Percentiles rank a stretch among this genome's conserved stretches.
Evolutionary conservation across 306 rosid genomes (phyloP).

Genomic region (Trifolium dubium): DNA sequence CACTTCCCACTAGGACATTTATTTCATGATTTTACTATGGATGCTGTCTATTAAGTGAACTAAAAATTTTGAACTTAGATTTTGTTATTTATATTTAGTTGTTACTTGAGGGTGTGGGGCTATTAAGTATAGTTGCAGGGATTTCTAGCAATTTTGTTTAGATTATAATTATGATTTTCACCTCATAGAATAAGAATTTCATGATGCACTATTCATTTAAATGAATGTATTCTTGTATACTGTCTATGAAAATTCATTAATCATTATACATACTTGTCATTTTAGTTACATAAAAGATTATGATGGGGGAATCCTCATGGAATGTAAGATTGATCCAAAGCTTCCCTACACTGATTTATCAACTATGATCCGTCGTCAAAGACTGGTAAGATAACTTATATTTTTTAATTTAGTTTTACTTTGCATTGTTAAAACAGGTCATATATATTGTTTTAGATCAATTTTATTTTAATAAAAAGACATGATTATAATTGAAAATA

Average conservation of each 20-base stretch:
- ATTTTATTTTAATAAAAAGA: not conserved
- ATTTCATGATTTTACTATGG: not conserved
- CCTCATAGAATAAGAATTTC: conserved; percentile 5
- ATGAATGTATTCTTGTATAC: conserved; percentile 4
- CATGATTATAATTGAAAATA: not conserved
- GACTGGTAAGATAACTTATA: conserved; percentile 64
- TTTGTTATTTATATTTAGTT: not conserved
- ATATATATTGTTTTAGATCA: not conserved
- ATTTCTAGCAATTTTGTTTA: conserved; percentile 7
- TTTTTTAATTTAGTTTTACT: conserved; percentile 33
- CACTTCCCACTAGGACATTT: conserved; percentile 30
- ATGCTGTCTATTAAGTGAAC: not conserved
- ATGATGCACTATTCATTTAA: conserved; percentile 3
- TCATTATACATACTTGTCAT: conserved; percentile 35
- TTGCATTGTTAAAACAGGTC: conserved; percentile 7
- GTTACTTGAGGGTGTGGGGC: not conserved
- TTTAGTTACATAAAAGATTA: conserved; percentile 95
- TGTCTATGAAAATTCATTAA: conserved; percentile 28
- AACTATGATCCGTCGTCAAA: conserved; percentile 92
- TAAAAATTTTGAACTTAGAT: conserved; percentile 7
- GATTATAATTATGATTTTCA: conserved; percentile 9
- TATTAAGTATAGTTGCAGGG: conserved; percentile 1
- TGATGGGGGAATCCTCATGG: conserved; percentile 98
- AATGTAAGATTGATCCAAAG: conserved; percentile 95
- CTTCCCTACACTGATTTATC: conserved; percentile 92